A percentile compares a stretch with the other conserved stretches of the same genome.
phyloP scores from a whole-genome alignment of 139 green algal species.

The Volvox africanus region DNA sequence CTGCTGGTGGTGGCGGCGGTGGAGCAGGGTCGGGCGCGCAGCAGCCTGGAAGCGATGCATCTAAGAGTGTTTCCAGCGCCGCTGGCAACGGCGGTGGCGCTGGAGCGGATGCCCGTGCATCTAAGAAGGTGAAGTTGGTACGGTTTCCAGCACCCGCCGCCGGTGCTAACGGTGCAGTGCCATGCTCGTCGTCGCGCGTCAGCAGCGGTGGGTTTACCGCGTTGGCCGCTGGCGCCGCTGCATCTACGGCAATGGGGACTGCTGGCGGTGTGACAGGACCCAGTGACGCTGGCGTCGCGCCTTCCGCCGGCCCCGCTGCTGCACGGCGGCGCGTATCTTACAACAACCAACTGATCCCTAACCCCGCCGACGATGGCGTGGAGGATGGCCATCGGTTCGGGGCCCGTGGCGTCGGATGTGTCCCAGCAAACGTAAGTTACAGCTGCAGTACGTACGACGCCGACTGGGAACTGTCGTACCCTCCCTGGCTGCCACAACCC shows the following conservation, averaged over 20 bases:
- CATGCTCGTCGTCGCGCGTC: not conserved
- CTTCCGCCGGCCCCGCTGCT: not conserved
- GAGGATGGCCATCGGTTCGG: not conserved
- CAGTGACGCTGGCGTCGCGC: not conserved
- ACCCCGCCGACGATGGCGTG: not conserved
- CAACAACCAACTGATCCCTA: not conserved
- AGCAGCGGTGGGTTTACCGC: constrained; percentile 15
- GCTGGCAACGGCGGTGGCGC: not conserved
- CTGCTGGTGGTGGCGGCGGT: not conserved
- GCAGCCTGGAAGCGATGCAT: not conserved
- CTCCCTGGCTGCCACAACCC: constrained; percentile 36
- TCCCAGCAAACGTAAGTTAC: not conserved
- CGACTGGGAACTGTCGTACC: constrained; percentile 35
- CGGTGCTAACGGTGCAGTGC: not conserved
- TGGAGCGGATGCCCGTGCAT: not conserved
- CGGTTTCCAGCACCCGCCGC: not conserved
- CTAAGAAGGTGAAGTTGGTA: constrained; percentile 43
- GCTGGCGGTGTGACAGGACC: not conserved
- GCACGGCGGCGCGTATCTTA: constrained; percentile 16
- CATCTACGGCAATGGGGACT: not conserved
- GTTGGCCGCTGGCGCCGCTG: not conserved
- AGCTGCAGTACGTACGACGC: constrained; percentile 12
- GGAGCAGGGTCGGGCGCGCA: not conserved
- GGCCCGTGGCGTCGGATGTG: not conserved
- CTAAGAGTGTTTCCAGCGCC: not conserved